phyloP scores from a whole-genome alignment of 129 eudicot species.

The Centrapalus pauciflorus region DNA sequence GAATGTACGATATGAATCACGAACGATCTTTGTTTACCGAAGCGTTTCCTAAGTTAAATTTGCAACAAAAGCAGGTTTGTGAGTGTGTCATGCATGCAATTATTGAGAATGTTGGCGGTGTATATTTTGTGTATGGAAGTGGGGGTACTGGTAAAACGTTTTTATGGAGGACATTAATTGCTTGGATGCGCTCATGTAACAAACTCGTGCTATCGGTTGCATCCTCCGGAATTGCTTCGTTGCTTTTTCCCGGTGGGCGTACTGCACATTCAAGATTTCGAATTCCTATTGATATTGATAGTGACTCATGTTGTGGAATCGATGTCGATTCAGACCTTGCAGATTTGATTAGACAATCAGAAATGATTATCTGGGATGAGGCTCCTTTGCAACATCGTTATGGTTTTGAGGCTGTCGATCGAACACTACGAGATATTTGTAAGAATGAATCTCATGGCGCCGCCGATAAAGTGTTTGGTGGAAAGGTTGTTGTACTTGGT shows the following conservation, averaged over 20 bases:
- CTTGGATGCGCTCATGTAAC: neutral
- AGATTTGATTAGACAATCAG: neutral
- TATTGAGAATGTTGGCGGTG: neutral
- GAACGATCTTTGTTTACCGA: neutral
- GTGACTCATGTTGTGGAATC: neutral
- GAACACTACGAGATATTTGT: neutral
- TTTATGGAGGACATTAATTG: neutral
- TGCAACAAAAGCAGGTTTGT: neutral
- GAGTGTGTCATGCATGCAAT: neutral
- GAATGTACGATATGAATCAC: neutral
- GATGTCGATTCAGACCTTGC: neutral
- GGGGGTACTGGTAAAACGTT: neutral
- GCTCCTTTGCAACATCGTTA: neutral
- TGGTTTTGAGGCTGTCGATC: slow-evolving; percentile 2
- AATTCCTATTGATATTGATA: neutral
- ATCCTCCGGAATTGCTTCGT: neutral
- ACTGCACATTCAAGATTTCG: neutral
- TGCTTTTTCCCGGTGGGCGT: neutral
- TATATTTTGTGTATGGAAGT: neutral
- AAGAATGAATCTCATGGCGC: no score
- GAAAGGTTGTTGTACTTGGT: no score
- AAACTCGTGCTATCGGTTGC: neutral
- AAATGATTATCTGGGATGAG: neutral
- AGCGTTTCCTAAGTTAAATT: neutral
- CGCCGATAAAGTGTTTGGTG: no score